A percentile compares a stretch with the other conserved stretches of the same genome.
Evolutionary conservation across 1,284 basidiomycete species (phyloP).

Genomic region (Kwoniella shivajii): DNA sequence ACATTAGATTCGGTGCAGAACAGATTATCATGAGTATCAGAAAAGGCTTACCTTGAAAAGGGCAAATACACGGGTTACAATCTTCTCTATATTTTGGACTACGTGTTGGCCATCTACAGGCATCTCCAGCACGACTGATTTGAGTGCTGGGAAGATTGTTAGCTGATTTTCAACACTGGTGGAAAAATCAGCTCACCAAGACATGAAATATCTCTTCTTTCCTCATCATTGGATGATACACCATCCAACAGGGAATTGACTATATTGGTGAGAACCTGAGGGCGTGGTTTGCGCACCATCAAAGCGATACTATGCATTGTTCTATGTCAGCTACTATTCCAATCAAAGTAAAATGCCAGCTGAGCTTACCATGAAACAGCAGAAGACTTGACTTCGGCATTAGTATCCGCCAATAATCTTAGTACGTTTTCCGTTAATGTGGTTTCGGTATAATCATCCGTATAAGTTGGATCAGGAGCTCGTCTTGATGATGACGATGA

Average conservation of each 20-base stretch:
- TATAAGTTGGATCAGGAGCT: conserved; percentile 36
- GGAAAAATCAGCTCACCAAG: conserved; percentile 64
- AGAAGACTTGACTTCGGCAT: conserved; percentile 97
- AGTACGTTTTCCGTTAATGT: conserved; percentile 79
- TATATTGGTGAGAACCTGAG: conserved; percentile 78
- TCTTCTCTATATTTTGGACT: conserved; percentile 74
- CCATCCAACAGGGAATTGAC: conserved; percentile 63
- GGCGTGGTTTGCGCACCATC: conserved; percentile 40
- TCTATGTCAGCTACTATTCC: not conserved
- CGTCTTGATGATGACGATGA: conserved; percentile 15
- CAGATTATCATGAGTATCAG: not conserved
- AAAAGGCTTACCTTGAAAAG: conserved; percentile 70
- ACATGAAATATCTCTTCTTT: conserved; percentile 79
- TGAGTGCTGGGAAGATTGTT: conserved; percentile 70
- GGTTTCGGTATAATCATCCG: conserved; percentile 79
- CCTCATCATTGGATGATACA: conserved; percentile 41
- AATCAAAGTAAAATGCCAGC: not conserved
- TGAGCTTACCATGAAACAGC: conserved; percentile 81
- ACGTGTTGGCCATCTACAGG: conserved; percentile 78
- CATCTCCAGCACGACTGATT: conserved; percentile 89
- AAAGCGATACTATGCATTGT: conserved; percentile 27
- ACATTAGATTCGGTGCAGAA: conserved; percentile 8
- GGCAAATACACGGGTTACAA: conserved; percentile 78
- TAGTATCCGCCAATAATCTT: conserved; percentile 83
- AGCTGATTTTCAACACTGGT: not conserved